Conservation (phyloP, 1,139 yeast species). For the Yamadazyma friedrichii region DNA sequence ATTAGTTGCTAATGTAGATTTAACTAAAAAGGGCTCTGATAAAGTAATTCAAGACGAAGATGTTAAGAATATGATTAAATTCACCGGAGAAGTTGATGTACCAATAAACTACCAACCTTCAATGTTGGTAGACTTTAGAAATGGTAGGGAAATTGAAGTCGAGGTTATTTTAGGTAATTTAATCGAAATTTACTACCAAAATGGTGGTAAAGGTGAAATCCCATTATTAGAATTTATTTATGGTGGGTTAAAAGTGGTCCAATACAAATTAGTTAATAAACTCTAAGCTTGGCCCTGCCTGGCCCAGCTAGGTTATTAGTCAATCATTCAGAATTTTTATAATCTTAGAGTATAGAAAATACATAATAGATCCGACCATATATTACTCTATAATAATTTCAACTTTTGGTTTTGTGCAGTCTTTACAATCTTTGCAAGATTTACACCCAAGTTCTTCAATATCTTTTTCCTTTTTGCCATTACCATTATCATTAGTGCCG, state of each 20-base stretch:
- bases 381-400: constrained; percentile 5
- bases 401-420: constrained; percentile 6
- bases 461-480: constrained; percentile 10
- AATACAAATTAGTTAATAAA: constrained; percentile 33
- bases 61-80: constrained; percentile 61
- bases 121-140: constrained; percentile 70
- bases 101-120: constrained; percentile 61
- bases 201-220: constrained; percentile 50
- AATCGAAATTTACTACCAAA: constrained; percentile 22
- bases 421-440: constrained; percentile 6
- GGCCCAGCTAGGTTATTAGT: no score
- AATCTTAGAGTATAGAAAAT: neutral
- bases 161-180: constrained; percentile 76
- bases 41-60: constrained; percentile 48
- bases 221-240: constrained; percentile 60
- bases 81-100: constrained; percentile 61
- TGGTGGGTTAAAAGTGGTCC: constrained; percentile 55
- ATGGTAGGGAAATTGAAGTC: constrained; percentile 68
- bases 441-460: constrained; percentile 8
- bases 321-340: no score
- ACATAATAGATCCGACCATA: neutral
- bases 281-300: no score
- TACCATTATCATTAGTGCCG: constrained; percentile 11
- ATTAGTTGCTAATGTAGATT: constrained; percentile 49
- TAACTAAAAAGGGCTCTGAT: constrained; percentile 1